Percentiles rank a stretch among this genome's conserved stretches.
phyloP scores from a whole-genome alignment of 257 asterid species.

The Coffea eugenioides region DNA sequence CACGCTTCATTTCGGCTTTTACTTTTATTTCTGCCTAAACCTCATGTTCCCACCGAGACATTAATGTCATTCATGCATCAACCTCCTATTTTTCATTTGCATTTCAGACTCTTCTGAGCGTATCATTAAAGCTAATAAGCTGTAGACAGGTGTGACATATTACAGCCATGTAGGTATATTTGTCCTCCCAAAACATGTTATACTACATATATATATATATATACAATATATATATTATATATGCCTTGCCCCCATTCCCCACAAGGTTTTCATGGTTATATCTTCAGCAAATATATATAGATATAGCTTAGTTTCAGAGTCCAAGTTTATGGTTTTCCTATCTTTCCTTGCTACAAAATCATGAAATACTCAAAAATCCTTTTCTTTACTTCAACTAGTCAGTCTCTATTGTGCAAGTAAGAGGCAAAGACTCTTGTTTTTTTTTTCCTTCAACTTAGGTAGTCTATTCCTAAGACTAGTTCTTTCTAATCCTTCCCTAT shows the following conservation, averaged over 20 bases:
- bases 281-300: not conserved
- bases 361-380: not conserved
- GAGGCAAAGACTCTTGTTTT: not conserved
- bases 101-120: not conserved
- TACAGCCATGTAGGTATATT: not conserved
- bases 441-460: not conserved
- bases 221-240: too few species aligned
- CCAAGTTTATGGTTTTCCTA: not conserved
- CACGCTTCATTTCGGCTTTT: slow-evolving; percentile 29
- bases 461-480: not conserved
- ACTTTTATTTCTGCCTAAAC: not conserved
- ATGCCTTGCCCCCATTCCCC: too few species aligned
- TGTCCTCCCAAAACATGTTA: not conserved
- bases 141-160: not conserved
- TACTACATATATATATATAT: not conserved
- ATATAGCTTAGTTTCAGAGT: not conserved
- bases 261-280: not conserved
- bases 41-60: slow-evolving; percentile 11
- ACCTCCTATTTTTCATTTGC: slow-evolving; percentile 13
- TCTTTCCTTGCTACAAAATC: not conserved
- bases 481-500: not conserved
- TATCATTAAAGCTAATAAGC: not conserved
- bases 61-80: slow-evolving; percentile 9
- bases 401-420: not conserved
- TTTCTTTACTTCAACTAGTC: not conserved